A percentile compares a stretch with the other conserved stretches of the same genome.
Evolutionary conservation across 2,329 filamentous ascomycete species (phyloP).

Genomic region (Colletotrichum godetiae): DNA sequence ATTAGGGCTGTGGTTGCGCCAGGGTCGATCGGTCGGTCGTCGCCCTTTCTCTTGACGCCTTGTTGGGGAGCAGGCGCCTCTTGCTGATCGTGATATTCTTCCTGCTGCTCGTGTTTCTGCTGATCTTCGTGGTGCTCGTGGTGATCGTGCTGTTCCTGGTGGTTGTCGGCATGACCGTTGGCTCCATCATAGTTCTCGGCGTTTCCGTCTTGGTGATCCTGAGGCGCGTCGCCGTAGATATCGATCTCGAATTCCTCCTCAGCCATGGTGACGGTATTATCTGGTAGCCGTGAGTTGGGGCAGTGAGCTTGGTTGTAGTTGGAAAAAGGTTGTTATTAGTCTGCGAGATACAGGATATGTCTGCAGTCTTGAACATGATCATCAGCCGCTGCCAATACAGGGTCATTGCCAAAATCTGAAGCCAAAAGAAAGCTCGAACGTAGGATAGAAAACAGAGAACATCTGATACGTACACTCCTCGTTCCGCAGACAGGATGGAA

Average conservation of each 20-base stretch:
- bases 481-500: slow-evolving; percentile 38
- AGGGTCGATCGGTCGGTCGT: slow-evolving; percentile 69
- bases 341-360: slow-evolving; percentile 52
- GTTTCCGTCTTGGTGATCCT: slow-evolving; percentile 52
- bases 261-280: slow-evolving; percentile 62
- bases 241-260: slow-evolving; percentile 80
- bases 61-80: slow-evolving; percentile 55
- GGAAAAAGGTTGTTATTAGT: slow-evolving; percentile 37
- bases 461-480: slow-evolving; percentile 68
- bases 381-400: slow-evolving; percentile 35
- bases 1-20: slow-evolving; percentile 78
- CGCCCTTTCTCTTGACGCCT: slow-evolving; percentile 71
- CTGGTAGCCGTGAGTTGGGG: slow-evolving; percentile 29
- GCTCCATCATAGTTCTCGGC: slow-evolving; percentile 47
- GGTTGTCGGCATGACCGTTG: slow-evolving; percentile 46
- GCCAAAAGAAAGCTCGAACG: slow-evolving; percentile 15
- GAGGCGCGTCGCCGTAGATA: slow-evolving; percentile 72
- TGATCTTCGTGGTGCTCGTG: slow-evolving; percentile 48
- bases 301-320: slow-evolving; percentile 28
- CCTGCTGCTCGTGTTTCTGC: slow-evolving; percentile 49
- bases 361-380: slow-evolving; percentile 44
- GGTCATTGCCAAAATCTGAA: slow-evolving; percentile 28
- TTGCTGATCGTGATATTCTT: slow-evolving; percentile 40
- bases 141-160: slow-evolving; percentile 49
- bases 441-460: slow-evolving; percentile 47